Evolutionary conservation across 1,284 basidiomycete species (phyloP).

Genomic region (Puccinia hordei): DNA sequence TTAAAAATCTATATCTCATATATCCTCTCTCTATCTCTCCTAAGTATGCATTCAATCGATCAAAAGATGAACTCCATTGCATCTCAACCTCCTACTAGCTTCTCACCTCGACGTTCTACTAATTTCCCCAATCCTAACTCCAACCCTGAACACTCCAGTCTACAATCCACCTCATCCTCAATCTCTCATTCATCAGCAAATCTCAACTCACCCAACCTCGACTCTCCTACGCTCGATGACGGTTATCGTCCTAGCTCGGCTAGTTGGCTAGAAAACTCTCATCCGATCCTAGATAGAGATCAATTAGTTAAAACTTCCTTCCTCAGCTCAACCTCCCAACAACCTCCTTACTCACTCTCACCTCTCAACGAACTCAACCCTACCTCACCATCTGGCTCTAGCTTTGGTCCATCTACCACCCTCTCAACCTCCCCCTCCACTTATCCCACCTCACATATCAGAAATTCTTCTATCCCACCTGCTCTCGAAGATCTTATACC

Average conservation of each 20-base stretch:
- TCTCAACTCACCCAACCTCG: background rate
- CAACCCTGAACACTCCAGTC: background rate
- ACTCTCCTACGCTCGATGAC: background rate
- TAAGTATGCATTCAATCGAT: conserved; percentile 10
- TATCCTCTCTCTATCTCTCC: no score
- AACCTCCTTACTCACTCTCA: conserved; percentile 34
- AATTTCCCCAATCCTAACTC: background rate
- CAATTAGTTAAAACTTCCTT: conserved; percentile 13
- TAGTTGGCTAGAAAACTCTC: conserved; percentile 20
- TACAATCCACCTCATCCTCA: conserved; percentile 8
- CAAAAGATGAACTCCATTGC: conserved; percentile 17
- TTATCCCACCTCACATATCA: background rate
- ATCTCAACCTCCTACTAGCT: conserved; percentile 1
- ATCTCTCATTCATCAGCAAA: background rate
- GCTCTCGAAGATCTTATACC: conserved; percentile 19
- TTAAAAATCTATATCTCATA: no score
- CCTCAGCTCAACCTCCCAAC: conserved; percentile 5
- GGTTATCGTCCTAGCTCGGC: conserved; percentile 28
- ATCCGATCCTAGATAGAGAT: background rate
- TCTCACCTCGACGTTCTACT: background rate
- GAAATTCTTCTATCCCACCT: background rate
- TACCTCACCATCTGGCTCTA: conserved; percentile 37
- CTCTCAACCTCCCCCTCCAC: background rate
- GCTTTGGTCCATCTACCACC: conserved; percentile 43
- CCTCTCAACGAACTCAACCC: conserved; percentile 43